Evolutionary conservation across 345 rosid genomes (phyloP), one percentile per base, ranked within the genome.

Genomic region (Populus euphratica): DNA sequence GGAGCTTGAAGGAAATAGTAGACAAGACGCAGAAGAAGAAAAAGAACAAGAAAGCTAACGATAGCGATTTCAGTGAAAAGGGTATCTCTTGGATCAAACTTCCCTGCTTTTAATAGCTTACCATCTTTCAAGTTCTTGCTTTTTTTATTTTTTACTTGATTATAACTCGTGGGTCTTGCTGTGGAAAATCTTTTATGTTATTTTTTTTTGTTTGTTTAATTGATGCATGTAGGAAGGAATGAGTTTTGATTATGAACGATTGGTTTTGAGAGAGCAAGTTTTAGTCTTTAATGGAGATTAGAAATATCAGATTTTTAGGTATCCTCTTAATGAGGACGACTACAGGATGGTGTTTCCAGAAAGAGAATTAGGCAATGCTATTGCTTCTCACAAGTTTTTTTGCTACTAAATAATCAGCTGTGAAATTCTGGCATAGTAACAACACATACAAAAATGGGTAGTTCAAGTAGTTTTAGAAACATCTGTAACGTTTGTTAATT

Each of bases 1-100:
- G 73, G 44, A 56, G n/a, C 25, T 54, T 73, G 69, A 78, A 78
- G 35, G 44, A 65, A 50, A 49, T 2, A 20, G 31, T 54, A 73
- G 78, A 44, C 20, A 39, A 36, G 62, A 49, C 49, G 47, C 52
- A 23, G 36, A 68, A 52, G 59, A 33, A 33, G 5, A 63, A 44
- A 2, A 36, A 11, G 70, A 72, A 61, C 11, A 69, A 68, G 70
- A 47, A 63, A 23, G 61, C 13, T 18, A 47, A 21, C 5, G 5
- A 10, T n/a, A 59, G 63, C 9, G 41, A 74, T 33, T 50, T 69
- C 25, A 47, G 63, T 2, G 10, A 18, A 17, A 79, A 68, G 73
- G 77, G 81, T 73, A 56, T 68, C 21, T 61, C 23, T 49, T 23
- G 38, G 5, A 36, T 49, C 27, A 3, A 43, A n/a, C 6, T 33